A percentile compares a stretch with the other conserved stretches of the same genome.
Evolutionary conservation across 371 early-diverging fungal species (phyloP).

Genomic region (Apophysomyces elegans): DNA sequence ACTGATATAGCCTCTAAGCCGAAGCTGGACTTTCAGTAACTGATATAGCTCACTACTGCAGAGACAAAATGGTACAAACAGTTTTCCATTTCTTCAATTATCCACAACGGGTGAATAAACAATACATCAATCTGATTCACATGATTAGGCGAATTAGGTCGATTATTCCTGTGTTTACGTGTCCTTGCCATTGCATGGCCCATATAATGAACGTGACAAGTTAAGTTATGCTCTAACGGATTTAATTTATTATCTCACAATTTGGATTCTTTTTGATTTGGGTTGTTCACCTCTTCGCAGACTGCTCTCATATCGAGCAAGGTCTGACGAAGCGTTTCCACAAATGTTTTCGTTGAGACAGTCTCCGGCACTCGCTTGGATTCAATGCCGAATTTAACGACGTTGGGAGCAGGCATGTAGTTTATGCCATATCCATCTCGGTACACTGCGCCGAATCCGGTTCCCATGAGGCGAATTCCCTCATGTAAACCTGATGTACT

Average conservation of each 20-base stretch:
- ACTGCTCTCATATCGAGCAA: slow-evolving; percentile 59
- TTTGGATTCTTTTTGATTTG: neutral
- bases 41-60: too few relatives aligned
- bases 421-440: slow-evolving; percentile 91
- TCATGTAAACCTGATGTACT: slow-evolving; percentile 81
- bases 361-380: slow-evolving; percentile 63
- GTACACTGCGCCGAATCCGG: slow-evolving; percentile 78
- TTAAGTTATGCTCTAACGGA: neutral
- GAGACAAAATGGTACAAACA: too few relatives aligned
- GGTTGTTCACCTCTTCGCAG: slow-evolving; percentile 40
- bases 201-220: neutral
- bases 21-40: too few relatives aligned
- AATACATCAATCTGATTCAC: too few relatives aligned
- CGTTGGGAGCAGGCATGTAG: slow-evolving; percentile 71
- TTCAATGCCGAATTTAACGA: slow-evolving; percentile 84
- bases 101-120: too few relatives aligned
- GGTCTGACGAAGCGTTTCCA: slow-evolving; percentile 41
- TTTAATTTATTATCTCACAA: neutral
- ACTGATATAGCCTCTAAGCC: too few relatives aligned
- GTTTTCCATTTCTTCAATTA: too few relatives aligned
- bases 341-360: slow-evolving; percentile 53
- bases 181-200: too few relatives aligned
- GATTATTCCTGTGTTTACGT: too few relatives aligned
- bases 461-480: slow-evolving; percentile 73
- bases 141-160: too few relatives aligned